These are phyloP conservation scores for Saccharum spontaneum DNA, from an alignment of 176 grass and related monocot genomes.

Conservation along the genomic window DNA sequence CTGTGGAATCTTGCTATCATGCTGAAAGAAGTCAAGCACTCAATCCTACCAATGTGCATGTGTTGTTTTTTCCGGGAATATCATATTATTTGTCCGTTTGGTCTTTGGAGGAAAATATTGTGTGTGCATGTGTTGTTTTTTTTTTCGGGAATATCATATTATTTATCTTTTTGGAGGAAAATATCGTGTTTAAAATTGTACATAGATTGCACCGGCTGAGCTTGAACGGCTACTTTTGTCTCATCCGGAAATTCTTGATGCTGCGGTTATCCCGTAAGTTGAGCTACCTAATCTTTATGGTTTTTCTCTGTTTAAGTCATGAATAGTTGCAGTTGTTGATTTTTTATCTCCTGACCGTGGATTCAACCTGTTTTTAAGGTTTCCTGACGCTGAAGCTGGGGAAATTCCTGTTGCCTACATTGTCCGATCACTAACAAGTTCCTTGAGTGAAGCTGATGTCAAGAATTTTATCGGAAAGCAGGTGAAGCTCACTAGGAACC, in stretches of 20 bases:
- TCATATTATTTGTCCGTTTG: no score
- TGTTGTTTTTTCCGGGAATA: not conserved
- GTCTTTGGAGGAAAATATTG: no score
- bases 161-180: no score
- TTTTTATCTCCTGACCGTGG: constrained; percentile 2
- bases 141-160: no score
- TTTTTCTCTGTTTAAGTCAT: not conserved
- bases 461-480: constrained; percentile 73
- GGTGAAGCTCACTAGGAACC: constrained; percentile 40
- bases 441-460: constrained; percentile 65
- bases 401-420: constrained; percentile 91
- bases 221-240: constrained; percentile 87
- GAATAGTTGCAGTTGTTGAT: not conserved
- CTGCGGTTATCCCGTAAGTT: constrained; percentile 89
- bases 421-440: constrained; percentile 64
- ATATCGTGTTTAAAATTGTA: not conserved
- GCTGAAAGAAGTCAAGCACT: no score
- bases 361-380: constrained; percentile 40
- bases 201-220: constrained; percentile 82
- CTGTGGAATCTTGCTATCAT: not conserved
- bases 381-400: constrained; percentile 84
- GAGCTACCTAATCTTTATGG: not conserved
- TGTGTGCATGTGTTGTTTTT: no score
- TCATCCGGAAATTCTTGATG: constrained; percentile 80
- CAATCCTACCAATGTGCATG: no score